Evolutionary conservation across 2,329 filamentous ascomycete species (phyloP).

Genomic region (Epichloe sibirici): DNA sequence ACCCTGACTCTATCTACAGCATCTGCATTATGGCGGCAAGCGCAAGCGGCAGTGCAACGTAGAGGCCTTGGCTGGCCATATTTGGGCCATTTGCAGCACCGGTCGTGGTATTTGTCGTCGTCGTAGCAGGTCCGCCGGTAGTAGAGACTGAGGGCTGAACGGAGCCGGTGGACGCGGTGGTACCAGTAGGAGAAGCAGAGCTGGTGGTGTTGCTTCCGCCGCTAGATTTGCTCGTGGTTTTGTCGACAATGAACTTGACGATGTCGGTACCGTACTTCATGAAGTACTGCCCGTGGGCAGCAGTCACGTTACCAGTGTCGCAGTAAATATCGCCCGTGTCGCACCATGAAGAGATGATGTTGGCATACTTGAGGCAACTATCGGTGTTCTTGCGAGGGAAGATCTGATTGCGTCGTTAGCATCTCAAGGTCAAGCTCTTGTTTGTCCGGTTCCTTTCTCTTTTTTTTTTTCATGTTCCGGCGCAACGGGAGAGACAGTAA

Average conservation of each 20-base stretch:
- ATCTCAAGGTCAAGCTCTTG: not conserved
- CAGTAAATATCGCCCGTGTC: conserved; percentile 30
- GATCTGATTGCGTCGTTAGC: conserved; percentile 15
- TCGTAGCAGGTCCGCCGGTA: not conserved
- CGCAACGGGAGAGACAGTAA: not conserved
- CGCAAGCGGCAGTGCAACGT: conserved; percentile 1
- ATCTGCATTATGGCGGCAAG: conserved; percentile 1
- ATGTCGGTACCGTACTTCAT: conserved; percentile 21
- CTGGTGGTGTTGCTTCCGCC: conserved; percentile 1
- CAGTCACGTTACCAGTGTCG: conserved; percentile 18
- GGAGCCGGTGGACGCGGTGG: not conserved
- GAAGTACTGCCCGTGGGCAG: conserved; percentile 25
- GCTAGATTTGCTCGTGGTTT: conserved; percentile 10
- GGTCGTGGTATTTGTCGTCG: not conserved
- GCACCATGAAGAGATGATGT: conserved; percentile 28
- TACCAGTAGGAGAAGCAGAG: not conserved
- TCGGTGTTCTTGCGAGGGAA: conserved; percentile 23
- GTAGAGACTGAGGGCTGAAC: not conserved
- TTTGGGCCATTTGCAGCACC: not conserved
- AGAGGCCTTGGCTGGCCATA: conserved; percentile 1
- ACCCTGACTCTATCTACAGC: not conserved
- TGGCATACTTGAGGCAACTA: conserved; percentile 23
- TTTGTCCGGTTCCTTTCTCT: too few species aligned
- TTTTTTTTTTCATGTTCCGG: not conserved
- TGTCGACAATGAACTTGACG: conserved; percentile 23